Evolutionary conservation across 1,284 basidiomycete genomes (phyloP).

Genomic region (Marasmius fiardii): DNA sequence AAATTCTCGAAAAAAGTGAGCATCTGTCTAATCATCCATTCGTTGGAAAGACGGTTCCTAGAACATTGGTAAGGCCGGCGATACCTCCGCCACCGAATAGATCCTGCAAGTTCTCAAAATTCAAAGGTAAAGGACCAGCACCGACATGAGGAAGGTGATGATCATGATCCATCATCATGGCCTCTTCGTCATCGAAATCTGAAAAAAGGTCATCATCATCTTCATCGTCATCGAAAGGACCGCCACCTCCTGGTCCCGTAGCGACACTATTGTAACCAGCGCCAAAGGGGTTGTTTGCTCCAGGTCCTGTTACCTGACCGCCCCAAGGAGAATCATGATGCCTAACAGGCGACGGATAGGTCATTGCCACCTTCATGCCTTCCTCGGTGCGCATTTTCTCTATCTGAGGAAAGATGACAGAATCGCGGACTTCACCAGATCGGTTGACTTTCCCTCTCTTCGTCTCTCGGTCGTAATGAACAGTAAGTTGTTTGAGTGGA

Average conservation of each 20-base stretch:
- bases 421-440: background rate
- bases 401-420: conserved; percentile 1
- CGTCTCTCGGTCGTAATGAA: background rate
- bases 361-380: conserved; percentile 6
- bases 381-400: conserved; percentile 1
- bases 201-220: background rate
- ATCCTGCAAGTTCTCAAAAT: too few species aligned
- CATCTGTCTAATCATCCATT: too few species aligned
- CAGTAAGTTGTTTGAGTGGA: background rate
- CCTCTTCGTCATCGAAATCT: background rate
- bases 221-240: background rate
- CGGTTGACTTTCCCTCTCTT: background rate
- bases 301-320: background rate
- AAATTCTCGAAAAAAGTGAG: too few species aligned
- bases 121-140: too few species aligned
- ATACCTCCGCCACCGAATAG: too few species aligned
- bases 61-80: too few species aligned
- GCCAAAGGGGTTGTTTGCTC: too few species aligned
- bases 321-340: background rate
- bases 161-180: background rate
- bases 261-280: too few species aligned
- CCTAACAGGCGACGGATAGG: background rate
- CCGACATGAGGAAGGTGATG: too few species aligned
- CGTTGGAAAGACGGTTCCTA: too few species aligned
- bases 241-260: background rate